Evolutionary conservation across 2,329 filamentous ascomycete species (phyloP), one percentile per base, ranked within the genome.

Genomic region (Fusarium sp.): DNA sequence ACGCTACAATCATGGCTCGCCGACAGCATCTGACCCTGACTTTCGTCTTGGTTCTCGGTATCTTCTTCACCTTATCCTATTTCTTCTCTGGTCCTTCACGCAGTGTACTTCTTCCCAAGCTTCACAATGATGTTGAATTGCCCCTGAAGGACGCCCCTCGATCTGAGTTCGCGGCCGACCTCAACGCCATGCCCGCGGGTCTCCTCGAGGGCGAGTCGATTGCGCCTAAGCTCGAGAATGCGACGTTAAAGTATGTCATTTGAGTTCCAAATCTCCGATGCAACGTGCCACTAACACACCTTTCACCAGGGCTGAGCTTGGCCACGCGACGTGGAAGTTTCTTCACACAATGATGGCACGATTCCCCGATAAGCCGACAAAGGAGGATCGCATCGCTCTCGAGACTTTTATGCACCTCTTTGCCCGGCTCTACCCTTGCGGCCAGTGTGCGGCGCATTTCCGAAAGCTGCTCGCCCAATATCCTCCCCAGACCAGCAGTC

Each of bases 141-240:
- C 62, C 74, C 62, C 67, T 73, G 66, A 76, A 68, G 65, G 72
- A 73, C 57, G 65, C 69, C 44, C 66, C 75, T 55, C 71, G 72
- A 61, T 65, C 75, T 20, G 70, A 75, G 34, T 81, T 81, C 69
- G 61, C 64, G 20, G 70, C 83, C 24, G 83, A 84, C 56, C 74
- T 88, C 30, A 78, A 78, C 37, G 71, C 77, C 30, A 71, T 88
- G 29, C 80, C 87, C 2, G 79, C 82, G 27, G 79, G 79, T 45
- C 79, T 91, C 20, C 83, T 94, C 24, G 84, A 85, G 20, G 92
- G 92, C 59, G 88, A 88, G 58, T 90, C 90, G 6, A 95, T 94
- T 75, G 92, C 92, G 53, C 91, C 92, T 2, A 94, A 93, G 81
- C 83, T 96, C 56, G 93, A 92, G 76, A 96, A 96, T 80, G 92